Evolutionary conservation across 2,329 filamentous ascomycete species (phyloP).

Genomic region (Colletotrichum phormii): DNA sequence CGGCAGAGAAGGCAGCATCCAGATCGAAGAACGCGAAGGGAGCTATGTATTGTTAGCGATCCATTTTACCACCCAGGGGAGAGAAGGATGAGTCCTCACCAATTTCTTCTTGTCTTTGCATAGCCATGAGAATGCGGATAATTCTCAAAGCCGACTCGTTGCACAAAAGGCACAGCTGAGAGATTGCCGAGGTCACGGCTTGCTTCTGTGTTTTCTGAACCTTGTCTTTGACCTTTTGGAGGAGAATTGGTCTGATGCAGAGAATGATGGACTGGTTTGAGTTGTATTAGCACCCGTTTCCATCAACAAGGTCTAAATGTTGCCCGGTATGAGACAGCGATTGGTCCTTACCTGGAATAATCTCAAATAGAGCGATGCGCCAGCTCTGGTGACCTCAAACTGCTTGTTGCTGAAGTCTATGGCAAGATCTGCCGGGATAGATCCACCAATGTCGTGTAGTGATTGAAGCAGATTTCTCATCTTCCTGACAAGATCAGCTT

Average conservation of each 20-base stretch:
- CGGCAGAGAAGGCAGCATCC: conserved; percentile 44
- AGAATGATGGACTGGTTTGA: conserved; percentile 44
- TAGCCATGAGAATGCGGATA: conserved; percentile 40
- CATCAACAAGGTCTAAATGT: not conserved
- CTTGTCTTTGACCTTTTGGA: conserved; percentile 45
- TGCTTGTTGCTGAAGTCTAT: conserved; percentile 41
- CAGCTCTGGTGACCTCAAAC: conserved; percentile 40
- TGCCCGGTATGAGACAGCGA: not conserved
- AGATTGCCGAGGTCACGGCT: conserved; percentile 36
- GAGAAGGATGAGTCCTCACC: conserved; percentile 18
- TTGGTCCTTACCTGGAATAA: conserved; percentile 40
- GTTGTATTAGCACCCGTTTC: not conserved
- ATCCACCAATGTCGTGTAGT: conserved; percentile 40
- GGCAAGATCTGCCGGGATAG: conserved; percentile 40
- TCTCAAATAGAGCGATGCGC: conserved; percentile 43
- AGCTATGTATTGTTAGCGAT: conserved; percentile 20
- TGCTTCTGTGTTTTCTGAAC: conserved; percentile 39
- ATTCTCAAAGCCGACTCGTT: conserved; percentile 43
- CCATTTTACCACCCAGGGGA: rapidly evolving
- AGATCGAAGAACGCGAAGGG: conserved; percentile 44
- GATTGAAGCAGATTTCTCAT: conserved; percentile 39
- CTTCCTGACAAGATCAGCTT: conserved; percentile 42
- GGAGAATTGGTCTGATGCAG: conserved; percentile 43
- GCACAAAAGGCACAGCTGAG: conserved; percentile 40
- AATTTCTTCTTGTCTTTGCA: conserved; percentile 40